Evolutionary conservation across 2,329 filamentous ascomycete species (phyloP).

Genomic region (Botrytis fragariae): DNA sequence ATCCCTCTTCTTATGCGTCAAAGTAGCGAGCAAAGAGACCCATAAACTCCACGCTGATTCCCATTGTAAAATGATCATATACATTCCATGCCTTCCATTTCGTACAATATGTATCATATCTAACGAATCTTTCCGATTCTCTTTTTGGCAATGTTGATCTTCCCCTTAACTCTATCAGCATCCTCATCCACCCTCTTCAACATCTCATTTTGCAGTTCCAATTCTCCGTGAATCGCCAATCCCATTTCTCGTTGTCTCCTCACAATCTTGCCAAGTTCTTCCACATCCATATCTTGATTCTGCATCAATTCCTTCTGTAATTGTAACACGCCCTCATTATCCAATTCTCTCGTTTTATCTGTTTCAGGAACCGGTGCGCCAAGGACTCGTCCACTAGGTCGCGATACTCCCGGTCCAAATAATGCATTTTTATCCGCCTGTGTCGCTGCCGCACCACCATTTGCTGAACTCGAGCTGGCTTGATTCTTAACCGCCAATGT

Average conservation of each 20-base stretch:
- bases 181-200: constrained; percentile 65
- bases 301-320: constrained; percentile 72
- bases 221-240: constrained; percentile 70
- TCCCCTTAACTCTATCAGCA: constrained; percentile 61
- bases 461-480: constrained; percentile 20
- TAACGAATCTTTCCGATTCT: constrained; percentile 60
- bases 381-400: constrained; percentile 60
- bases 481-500: constrained; percentile 50
- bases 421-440: constrained; percentile 47
- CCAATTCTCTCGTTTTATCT: constrained; percentile 70
- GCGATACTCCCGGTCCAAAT: constrained; percentile 43
- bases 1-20: not conserved
- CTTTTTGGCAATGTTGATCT: constrained; percentile 72
- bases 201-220: constrained; percentile 69
- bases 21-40: constrained; percentile 5
- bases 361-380: constrained; percentile 73
- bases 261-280: constrained; percentile 66
- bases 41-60: constrained; percentile 1
- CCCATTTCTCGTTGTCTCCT: constrained; percentile 75
- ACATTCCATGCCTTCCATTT: not conserved
- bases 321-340: constrained; percentile 71
- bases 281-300: constrained; percentile 72
- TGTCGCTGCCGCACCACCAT: constrained; percentile 28
- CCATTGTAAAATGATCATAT: not conserved
- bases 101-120: not conserved